Conservation (phyloP, 257 asterid species). For the Asclepias syriaca region DNA sequence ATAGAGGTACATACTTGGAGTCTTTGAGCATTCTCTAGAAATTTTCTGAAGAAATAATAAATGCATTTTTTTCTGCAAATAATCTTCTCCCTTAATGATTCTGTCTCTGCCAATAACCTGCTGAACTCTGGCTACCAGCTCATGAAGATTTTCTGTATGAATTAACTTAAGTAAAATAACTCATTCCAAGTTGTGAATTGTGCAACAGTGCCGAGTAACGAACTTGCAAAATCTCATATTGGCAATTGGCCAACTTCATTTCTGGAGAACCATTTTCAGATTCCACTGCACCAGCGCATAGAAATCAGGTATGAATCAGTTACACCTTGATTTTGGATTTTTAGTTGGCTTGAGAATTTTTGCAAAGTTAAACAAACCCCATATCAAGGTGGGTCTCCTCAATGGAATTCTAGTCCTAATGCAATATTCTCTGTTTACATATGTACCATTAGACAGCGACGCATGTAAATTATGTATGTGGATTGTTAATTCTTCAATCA, state of each 20-base stretch:
- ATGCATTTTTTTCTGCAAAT: not conserved
- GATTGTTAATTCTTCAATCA: too few species aligned
- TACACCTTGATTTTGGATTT: not conserved
- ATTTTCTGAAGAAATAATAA: not conserved
- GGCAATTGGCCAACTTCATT: not conserved
- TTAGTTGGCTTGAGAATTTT: not conserved
- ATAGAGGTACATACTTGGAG: constrained; percentile 15
- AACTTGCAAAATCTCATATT: not conserved
- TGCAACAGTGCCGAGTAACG: not conserved
- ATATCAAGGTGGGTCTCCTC: not conserved
- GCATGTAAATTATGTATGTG: too few species aligned
- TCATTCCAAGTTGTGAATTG: not conserved
- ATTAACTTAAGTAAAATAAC: not conserved
- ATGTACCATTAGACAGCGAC: too few species aligned
- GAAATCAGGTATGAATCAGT: not conserved
- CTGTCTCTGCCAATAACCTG: not conserved
- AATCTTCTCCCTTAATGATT: not conserved
- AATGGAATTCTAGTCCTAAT: not conserved
- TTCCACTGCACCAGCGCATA: not conserved
- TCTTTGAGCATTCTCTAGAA: not conserved
- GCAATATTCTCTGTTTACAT: too few species aligned
- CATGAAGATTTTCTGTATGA: not conserved
- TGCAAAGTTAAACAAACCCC: not conserved
- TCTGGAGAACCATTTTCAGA: not conserved
- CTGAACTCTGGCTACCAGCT: not conserved